A percentile compares a stretch with the other conserved stretches of the same genome.
Evolutionary conservation across 306 rosid species (phyloP).

Genomic region (Prunus salicina): DNA sequence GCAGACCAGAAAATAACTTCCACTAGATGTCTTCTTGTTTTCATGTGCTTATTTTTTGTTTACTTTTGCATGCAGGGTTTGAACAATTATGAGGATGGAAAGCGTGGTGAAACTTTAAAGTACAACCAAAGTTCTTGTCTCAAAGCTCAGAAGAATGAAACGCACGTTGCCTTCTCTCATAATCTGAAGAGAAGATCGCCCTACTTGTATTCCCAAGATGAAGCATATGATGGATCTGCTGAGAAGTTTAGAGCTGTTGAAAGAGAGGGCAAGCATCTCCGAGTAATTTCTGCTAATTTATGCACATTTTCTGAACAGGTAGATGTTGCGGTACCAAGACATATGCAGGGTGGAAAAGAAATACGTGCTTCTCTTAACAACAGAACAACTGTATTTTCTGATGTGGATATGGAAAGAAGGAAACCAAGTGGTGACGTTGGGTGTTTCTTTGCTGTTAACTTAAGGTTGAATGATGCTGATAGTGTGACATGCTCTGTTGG

Average conservation of each 20-base stretch:
- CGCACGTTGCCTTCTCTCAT: constrained; percentile 35
- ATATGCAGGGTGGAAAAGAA: constrained; percentile 38
- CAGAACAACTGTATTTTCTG: constrained; percentile 31
- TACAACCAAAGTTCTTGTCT: constrained; percentile 22
- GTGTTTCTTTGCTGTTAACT: constrained; percentile 43
- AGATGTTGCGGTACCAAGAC: constrained; percentile 49
- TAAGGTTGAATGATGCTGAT: constrained; percentile 44
- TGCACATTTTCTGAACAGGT: constrained; percentile 36
- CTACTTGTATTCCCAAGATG: constrained; percentile 41
- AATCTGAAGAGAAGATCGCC: constrained; percentile 56
- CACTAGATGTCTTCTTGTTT: not conserved
- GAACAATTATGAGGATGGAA: constrained; percentile 41
- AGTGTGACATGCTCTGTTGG: constrained; percentile 72
- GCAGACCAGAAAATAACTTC: not conserved
- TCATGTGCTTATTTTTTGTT: constrained; percentile 21
- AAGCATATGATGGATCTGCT: constrained; percentile 47
- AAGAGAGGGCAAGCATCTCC: constrained; percentile 46
- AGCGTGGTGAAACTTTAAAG: constrained; percentile 27
- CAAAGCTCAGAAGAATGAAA: constrained; percentile 42
- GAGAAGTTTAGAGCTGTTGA: constrained; percentile 56
- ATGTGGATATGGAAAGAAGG: constrained; percentile 44
- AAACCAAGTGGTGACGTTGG: constrained; percentile 45
- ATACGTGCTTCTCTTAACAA: constrained; percentile 39
- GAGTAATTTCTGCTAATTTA: constrained; percentile 39
- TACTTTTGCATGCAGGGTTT: constrained; percentile 50